A percentile compares a stretch with the other conserved stretches of the same genome.
These are phyloP conservation scores for Sugiyamaella valdiviana DNA, from an alignment of 805 yeast species.

Conservation along the genomic window DNA sequence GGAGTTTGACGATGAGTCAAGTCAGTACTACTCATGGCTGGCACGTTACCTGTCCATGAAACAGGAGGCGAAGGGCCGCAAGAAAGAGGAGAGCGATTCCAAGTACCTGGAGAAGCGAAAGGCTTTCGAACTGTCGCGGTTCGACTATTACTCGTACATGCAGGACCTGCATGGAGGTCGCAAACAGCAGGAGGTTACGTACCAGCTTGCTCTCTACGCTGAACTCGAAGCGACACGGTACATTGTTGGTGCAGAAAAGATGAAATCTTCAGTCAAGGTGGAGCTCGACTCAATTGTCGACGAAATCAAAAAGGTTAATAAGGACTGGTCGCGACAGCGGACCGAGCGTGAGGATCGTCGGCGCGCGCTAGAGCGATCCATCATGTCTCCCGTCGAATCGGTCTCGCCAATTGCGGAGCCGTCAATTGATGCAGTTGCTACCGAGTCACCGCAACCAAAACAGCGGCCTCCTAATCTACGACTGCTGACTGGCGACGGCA, in stretches of 20 bases:
- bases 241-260: conserved; percentile 24
- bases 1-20: conserved; percentile 41
- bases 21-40: conserved; percentile 41
- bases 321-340: conserved; percentile 36
- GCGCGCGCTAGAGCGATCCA: conserved; percentile 32
- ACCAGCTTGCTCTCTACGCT: conserved; percentile 33
- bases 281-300: conserved; percentile 29
- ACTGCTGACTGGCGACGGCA: not conserved
- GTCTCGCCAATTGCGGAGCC: conserved; percentile 1
- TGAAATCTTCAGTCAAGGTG: conserved; percentile 27
- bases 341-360: conserved; percentile 35
- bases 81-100: conserved; percentile 31
- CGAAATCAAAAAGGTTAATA: conserved; percentile 32
- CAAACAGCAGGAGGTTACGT: conserved; percentile 35
- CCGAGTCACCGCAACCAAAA: not conserved
- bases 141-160: conserved; percentile 37
- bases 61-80: conserved; percentile 27
- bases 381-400: conserved; percentile 3
- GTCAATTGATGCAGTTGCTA: not conserved
- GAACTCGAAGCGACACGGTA: conserved; percentile 30
- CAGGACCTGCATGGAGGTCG: conserved; percentile 39
- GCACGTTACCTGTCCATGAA: conserved; percentile 37
- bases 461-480: conserved; percentile 1
- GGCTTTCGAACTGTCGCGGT: conserved; percentile 37
- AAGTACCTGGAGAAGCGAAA: conserved; percentile 37